phyloP scores from a whole-genome alignment of 352 stramenopile species.

The Elongisporangium undulatum region DNA sequence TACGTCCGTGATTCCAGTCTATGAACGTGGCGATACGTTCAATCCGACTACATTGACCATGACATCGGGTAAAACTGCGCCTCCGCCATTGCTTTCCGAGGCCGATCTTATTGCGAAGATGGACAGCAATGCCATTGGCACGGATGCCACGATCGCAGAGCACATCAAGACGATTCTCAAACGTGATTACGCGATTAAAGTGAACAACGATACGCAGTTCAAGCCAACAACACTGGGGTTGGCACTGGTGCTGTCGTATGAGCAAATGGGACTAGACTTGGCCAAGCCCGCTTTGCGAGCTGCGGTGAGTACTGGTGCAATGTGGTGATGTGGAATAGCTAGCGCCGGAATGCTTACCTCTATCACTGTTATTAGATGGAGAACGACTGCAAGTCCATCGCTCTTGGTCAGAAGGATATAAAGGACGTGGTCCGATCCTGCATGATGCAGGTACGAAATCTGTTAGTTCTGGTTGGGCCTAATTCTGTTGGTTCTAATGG shows the following conservation, averaged over 20 bases:
- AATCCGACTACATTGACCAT: conserved; percentile 64
- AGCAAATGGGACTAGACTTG: conserved; percentile 94
- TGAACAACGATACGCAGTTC: conserved; percentile 93
- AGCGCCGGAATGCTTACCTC: too few species aligned
- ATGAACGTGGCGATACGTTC: conserved; percentile 74
- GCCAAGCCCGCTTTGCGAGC: conserved; percentile 94
- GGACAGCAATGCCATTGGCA: conserved; percentile 94
- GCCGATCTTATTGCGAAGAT: conserved; percentile 93
- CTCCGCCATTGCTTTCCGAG: conserved; percentile 89
- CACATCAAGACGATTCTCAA: conserved; percentile 99
- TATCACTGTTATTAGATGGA: conserved; percentile 70
- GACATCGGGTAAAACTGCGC: conserved; percentile 68
- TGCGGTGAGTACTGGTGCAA: conserved; percentile 33
- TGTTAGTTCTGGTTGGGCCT: conserved; percentile 28
- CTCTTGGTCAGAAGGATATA: conserved; percentile 68
- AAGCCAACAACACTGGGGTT: conserved; percentile 88
- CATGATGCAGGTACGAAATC: conserved; percentile 80
- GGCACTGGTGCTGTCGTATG: conserved; percentile 90
- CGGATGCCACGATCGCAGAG: conserved; percentile 94
- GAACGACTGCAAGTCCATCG: conserved; percentile 89
- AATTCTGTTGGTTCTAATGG: conserved; percentile 14
- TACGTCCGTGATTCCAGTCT: conserved; percentile 81
- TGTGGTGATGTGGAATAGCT: too few species aligned
- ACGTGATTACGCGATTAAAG: conserved; percentile 95
- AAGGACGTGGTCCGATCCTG: conserved; percentile 74